phyloP scores from a whole-genome alignment of 495 filamentous ascomycete genomes.

The Neurospora sp. region DNA sequence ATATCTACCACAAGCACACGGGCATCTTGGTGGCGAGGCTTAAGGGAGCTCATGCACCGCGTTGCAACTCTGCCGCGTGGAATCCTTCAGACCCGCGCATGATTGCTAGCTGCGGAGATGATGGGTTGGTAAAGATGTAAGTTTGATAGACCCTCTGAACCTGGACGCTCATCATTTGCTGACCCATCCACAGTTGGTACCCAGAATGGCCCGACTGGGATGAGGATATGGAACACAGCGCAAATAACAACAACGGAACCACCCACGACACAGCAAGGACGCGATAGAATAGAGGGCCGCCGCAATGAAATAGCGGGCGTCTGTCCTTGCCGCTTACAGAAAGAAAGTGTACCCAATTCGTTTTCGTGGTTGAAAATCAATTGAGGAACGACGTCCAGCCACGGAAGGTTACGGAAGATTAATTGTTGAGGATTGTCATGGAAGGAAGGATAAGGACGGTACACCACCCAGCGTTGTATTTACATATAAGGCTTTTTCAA shows the following conservation, averaged over 20 bases:
- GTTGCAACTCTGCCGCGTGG: slow-evolving; percentile 90
- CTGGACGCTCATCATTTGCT: background rate
- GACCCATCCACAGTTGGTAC: background rate
- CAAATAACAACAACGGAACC: background rate
- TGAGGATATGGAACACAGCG: background rate
- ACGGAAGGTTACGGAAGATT: background rate
- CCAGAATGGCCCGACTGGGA: background rate
- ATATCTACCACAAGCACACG: slow-evolving; percentile 84
- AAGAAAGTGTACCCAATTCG: background rate
- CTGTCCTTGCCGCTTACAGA: background rate
- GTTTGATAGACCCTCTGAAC: slow-evolving; percentile 10
- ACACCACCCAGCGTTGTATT: background rate
- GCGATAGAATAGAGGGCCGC: background rate
- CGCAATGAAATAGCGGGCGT: background rate
- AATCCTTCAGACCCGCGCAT: slow-evolving; percentile 72
- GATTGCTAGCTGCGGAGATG: slow-evolving; percentile 90
- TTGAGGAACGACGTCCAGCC: background rate
- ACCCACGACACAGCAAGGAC: background rate
- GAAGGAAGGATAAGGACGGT: background rate
- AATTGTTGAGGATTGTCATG: background rate
- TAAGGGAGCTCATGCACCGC: slow-evolving; percentile 54
- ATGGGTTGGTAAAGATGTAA: slow-evolving; percentile 78
- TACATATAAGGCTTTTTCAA: background rate
- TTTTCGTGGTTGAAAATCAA: background rate
- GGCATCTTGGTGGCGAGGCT: slow-evolving; percentile 65